phyloP scores from a whole-genome alignment of 116 monocot species.

The Zostera marina region DNA sequence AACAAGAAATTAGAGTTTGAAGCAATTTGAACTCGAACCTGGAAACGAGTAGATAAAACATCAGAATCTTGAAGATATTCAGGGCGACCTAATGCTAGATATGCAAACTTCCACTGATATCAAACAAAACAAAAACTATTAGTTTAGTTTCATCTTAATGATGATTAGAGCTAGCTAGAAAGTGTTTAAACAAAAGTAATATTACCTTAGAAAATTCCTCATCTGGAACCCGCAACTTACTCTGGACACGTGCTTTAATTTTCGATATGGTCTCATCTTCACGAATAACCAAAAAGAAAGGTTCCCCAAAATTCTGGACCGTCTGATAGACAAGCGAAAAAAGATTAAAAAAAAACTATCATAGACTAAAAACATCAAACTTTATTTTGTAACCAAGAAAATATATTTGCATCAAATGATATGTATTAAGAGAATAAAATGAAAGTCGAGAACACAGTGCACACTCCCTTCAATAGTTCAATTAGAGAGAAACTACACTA shows the following conservation, averaged over 20 bases:
- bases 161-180: neutral
- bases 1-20: neutral
- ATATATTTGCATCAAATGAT: no score
- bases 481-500: no score
- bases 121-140: neutral
- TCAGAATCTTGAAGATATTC: slow-evolving; percentile 79
- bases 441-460: no score
- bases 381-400: neutral
- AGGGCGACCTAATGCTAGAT: slow-evolving; percentile 57
- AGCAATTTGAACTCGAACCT: slow-evolving; percentile 18
- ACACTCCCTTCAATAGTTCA: no score
- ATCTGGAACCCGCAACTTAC: slow-evolving; percentile 79
- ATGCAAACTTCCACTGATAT: slow-evolving; percentile 86
- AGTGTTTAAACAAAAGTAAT: neutral
- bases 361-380: neutral
- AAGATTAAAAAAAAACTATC: neutral
- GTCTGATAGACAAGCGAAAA: slow-evolving; percentile 23
- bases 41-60: slow-evolving; percentile 51
- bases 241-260: slow-evolving; percentile 78
- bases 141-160: neutral
- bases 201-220: slow-evolving; percentile 90
- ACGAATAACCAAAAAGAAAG: slow-evolving; percentile 80
- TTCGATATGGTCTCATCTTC: slow-evolving; percentile 80
- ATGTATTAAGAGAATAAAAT: no score
- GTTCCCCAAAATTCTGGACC: slow-evolving; percentile 88